phyloP scores from a whole-genome alignment of 805 yeast genomes.

The Ogataea ramenticola region DNA sequence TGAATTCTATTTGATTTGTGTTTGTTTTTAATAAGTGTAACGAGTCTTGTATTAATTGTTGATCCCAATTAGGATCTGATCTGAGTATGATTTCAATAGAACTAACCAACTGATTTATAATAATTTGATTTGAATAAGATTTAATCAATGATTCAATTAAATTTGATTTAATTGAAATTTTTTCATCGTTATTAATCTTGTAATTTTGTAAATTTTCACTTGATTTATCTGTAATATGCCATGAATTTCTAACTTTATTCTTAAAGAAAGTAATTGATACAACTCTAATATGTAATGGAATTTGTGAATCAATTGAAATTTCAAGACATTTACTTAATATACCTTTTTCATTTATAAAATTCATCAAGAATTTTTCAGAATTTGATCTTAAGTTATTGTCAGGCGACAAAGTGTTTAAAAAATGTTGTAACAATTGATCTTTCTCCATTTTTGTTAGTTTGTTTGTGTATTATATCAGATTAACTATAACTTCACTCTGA shows the following conservation, averaged over 20 bases:
- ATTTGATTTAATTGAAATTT: slow-evolving; percentile 55
- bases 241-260: slow-evolving; percentile 57
- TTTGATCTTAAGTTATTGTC: slow-evolving; percentile 32
- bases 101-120: slow-evolving; percentile 51
- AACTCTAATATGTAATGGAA: slow-evolving; percentile 44
- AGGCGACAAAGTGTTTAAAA: slow-evolving; percentile 44
- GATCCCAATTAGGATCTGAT: slow-evolving; percentile 42
- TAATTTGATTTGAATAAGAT: slow-evolving; percentile 31
- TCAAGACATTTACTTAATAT: slow-evolving; percentile 38
- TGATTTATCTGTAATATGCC: slow-evolving; percentile 37
- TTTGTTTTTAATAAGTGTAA: slow-evolving; percentile 34
- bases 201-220: slow-evolving; percentile 11
- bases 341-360: slow-evolving; percentile 36
- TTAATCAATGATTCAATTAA: slow-evolving; percentile 50
- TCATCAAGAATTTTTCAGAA: slow-evolving; percentile 35
- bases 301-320: slow-evolving; percentile 29
- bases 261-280: slow-evolving; percentile 83
- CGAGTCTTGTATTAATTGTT: slow-evolving; percentile 40
- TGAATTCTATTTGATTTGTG: slow-evolving; percentile 31
- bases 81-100: slow-evolving; percentile 48
- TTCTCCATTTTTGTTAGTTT: slow-evolving; percentile 29
- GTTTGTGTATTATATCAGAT: too few species aligned
- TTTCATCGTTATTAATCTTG: slow-evolving; percentile 43
- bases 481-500: too few species aligned
- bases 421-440: slow-evolving; percentile 34